phyloP scores from a whole-genome alignment of 164 flowering plant species.

The Vitis rupestris region DNA sequence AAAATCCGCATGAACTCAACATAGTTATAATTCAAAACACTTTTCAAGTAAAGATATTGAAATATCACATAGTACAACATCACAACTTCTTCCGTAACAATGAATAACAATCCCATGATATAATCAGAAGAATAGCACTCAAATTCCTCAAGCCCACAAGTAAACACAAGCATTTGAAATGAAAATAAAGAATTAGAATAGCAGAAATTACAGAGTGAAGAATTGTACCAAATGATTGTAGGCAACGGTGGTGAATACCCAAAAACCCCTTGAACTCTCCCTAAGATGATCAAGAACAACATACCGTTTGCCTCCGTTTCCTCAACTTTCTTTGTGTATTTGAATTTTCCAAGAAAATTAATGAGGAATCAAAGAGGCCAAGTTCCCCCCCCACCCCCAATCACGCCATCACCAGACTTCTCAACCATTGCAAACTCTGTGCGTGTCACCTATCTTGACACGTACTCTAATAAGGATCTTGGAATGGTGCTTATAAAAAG shows the following conservation, averaged over 20 bases:
- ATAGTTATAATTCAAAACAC: neutral
- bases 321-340: no score
- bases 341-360: neutral
- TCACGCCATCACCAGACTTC: constrained; percentile 38
- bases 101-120: no score
- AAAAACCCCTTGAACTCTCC: neutral
- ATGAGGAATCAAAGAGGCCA: constrained; percentile 36
- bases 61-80: no score
- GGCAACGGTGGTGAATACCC: no score
- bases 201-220: neutral
- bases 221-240: constrained; percentile 12
- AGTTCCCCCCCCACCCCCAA: constrained; percentile 33
- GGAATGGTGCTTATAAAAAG: no score
- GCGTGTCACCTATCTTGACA: no score
- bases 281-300: neutral
- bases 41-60: no score
- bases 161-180: neutral
- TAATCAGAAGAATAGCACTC: no score
- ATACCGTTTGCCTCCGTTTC: no score
- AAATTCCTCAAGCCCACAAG: neutral
- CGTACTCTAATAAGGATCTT: no score
- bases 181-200: neutral
- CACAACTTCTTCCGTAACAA: no score
- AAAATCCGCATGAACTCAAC: neutral
- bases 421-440: constrained; percentile 31